A percentile compares a stretch with the other conserved stretches of the same genome.
These are phyloP conservation scores for Aspergillus neoniger DNA, from an alignment of 2,329 filamentous ascomycete species.

Conservation along the genomic window DNA sequence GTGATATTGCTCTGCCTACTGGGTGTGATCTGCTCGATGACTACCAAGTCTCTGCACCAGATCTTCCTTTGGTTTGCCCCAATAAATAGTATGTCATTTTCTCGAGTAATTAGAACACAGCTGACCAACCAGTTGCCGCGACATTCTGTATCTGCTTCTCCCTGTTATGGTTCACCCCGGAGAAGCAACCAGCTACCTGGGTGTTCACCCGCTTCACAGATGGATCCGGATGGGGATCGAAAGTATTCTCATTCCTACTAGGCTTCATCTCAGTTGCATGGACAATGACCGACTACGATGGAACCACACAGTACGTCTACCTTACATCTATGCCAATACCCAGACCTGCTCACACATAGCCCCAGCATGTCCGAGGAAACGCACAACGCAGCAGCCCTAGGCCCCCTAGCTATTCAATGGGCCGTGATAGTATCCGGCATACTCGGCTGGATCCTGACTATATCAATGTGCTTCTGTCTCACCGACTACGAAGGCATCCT, in stretches of 20 bases:
- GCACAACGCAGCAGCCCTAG: slow-evolving; percentile 62
- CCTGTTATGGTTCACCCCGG: slow-evolving; percentile 59
- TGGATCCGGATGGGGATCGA: slow-evolving; percentile 64
- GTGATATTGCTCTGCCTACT: slow-evolving; percentile 58
- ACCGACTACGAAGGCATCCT: slow-evolving; percentile 60
- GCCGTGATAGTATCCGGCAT: slow-evolving; percentile 62
- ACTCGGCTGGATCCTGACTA: slow-evolving; percentile 63
- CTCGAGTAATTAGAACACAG: background rate
- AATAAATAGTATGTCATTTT: slow-evolving; percentile 56
- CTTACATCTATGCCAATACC: background rate
- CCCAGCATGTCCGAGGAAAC: slow-evolving; percentile 66
- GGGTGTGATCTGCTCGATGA: slow-evolving; percentile 64
- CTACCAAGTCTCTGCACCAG: slow-evolving; percentile 60
- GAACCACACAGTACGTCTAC: slow-evolving; percentile 60
- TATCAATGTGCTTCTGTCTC: slow-evolving; percentile 66
- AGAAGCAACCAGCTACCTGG: slow-evolving; percentile 60
- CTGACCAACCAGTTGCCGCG: slow-evolving; percentile 50
- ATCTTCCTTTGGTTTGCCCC: slow-evolving; percentile 67
- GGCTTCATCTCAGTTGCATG: slow-evolving; percentile 50
- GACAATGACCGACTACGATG: slow-evolving; percentile 71
- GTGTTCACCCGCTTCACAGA: slow-evolving; percentile 64
- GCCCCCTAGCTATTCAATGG: slow-evolving; percentile 60
- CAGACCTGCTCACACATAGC: background rate
- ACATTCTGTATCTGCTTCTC: slow-evolving; percentile 62
- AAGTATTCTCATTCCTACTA: slow-evolving; percentile 63